These are phyloP conservation scores for Neodidymelliopsis sp. DNA, from an alignment of 2,329 filamentous ascomycete species.

Conservation along the genomic window DNA sequence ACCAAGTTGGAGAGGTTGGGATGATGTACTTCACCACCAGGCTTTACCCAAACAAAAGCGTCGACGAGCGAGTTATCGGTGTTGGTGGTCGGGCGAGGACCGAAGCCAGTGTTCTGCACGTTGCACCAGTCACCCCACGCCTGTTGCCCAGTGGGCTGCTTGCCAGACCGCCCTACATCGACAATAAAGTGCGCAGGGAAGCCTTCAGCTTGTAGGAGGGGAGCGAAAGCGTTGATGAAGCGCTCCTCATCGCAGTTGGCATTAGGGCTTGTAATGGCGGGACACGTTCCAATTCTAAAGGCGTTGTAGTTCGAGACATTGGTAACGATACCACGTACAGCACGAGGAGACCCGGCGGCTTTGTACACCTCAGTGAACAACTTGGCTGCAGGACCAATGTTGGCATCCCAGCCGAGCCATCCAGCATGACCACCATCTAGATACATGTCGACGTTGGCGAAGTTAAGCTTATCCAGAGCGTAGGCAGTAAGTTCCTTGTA, in stretches of 20 bases:
- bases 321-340: slow-evolving; percentile 62
- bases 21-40: slow-evolving; percentile 59
- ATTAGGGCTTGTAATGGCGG: slow-evolving; percentile 55
- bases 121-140: slow-evolving; percentile 75
- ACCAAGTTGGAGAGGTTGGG: too few species aligned
- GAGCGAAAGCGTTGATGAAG: slow-evolving; percentile 61
- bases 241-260: slow-evolving; percentile 62
- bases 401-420: slow-evolving; percentile 70
- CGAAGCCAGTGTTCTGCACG: slow-evolving; percentile 68
- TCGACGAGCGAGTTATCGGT: slow-evolving; percentile 67
- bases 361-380: slow-evolving; percentile 59
- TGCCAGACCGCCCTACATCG: slow-evolving; percentile 65
- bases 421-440: slow-evolving; percentile 70
- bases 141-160: slow-evolving; percentile 64
- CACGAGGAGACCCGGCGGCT: slow-evolving; percentile 55
- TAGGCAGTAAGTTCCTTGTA: slow-evolving; percentile 66
- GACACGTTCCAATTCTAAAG: slow-evolving; percentile 56
- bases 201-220: slow-evolving; percentile 56
- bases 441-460: slow-evolving; percentile 70
- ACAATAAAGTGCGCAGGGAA: slow-evolving; percentile 64
- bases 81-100: slow-evolving; percentile 67
- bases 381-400: slow-evolving; percentile 60
- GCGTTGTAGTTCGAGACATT: slow-evolving; percentile 68
- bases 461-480: slow-evolving; percentile 63
- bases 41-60: slow-evolving; percentile 76